These are phyloP conservation scores for Syzygium aromaticum DNA, from an alignment of 345 rosid genomes.

Conservation along the genomic window DNA sequence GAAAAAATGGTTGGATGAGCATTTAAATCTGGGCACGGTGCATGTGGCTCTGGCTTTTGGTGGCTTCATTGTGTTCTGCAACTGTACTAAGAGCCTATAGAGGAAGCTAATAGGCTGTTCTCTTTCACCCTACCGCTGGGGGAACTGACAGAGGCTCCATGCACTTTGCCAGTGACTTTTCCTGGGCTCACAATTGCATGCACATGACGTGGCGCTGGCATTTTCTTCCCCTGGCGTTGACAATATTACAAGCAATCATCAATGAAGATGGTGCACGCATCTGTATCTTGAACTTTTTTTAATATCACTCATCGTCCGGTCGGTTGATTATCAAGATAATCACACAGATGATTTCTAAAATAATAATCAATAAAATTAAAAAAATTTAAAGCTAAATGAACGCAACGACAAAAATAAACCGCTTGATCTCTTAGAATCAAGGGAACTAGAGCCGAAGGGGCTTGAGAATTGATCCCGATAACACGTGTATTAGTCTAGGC, in stretches of 20 bases:
- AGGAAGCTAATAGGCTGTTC: neutral
- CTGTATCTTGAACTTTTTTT: neutral
- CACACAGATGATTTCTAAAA: neutral
- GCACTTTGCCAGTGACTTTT: neutral
- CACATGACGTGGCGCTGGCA: neutral
- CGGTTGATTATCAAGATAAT: neutral
- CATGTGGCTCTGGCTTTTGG: neutral
- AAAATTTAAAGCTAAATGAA: neutral
- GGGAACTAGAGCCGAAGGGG: neutral
- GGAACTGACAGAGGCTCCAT: neutral
- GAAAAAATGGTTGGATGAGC: neutral
- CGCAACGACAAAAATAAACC: neutral
- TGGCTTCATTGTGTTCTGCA: neutral
- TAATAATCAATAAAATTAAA: rapidly evolving
- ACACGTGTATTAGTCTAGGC: neutral
- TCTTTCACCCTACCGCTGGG: neutral
- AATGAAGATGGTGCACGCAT: neutral
- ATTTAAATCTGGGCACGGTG: neutral
- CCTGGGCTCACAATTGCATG: neutral
- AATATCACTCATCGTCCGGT: neutral
- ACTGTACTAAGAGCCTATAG: neutral
- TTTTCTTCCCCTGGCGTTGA: neutral
- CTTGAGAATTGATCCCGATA: rapidly evolving
- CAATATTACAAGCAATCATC: neutral
- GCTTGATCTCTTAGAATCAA: neutral